Evolutionary conservation across 2,329 filamentous ascomycete species (phyloP), one percentile per base, ranked within the genome.

Genomic region (Orbilia ellipsospora): DNA sequence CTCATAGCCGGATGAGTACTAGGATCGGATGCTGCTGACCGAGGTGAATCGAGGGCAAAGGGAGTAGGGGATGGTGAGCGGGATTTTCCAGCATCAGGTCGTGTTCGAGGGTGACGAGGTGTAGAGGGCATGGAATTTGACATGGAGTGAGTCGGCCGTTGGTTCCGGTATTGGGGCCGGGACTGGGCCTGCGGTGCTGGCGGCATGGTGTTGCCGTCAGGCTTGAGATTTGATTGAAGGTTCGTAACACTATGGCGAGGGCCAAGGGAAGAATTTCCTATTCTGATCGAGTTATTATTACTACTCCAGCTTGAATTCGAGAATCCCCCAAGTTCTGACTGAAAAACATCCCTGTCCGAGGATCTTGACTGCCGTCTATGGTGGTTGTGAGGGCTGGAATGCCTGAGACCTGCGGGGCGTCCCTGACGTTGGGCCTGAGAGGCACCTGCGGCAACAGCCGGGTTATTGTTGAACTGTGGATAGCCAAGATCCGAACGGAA

Each of bases 111-210:
- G 82, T 97, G 94, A 80, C 94, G 92, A 7, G 94, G 95, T 2
- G 94, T 98, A 0, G 94, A 96, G 0, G 94, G 94, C 57, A 97
- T 92, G 7, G 94, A 98, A 81, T 87, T 96, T 23, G 94, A 96
- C 81, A 96, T 88, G 79, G 78, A 80, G 80, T 80, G 81, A 81
- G 79, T 82, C 80, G 83, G 84, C 81, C 80, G 82, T 81, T 82
- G 83, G 80, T 78, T 81, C 78, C 81, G 82, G 82, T 84, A 81
- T 81, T 80, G 81, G 77, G 80, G 77, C 54, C 78, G 73, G 1
- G 55, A 55, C 18, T 61, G 51, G 16, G 68, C 59, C 15, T 57
- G 52, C 8, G 60, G 60, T 26, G 65, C 36, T 18, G 73, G 73
- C n/a, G 68, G 45, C 70, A 52, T 63, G 26, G 42, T 20, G 40